These are phyloP conservation scores for Stevia rebaudiana DNA, from an alignment of 140 eudicot species.

Conservation along the genomic window DNA sequence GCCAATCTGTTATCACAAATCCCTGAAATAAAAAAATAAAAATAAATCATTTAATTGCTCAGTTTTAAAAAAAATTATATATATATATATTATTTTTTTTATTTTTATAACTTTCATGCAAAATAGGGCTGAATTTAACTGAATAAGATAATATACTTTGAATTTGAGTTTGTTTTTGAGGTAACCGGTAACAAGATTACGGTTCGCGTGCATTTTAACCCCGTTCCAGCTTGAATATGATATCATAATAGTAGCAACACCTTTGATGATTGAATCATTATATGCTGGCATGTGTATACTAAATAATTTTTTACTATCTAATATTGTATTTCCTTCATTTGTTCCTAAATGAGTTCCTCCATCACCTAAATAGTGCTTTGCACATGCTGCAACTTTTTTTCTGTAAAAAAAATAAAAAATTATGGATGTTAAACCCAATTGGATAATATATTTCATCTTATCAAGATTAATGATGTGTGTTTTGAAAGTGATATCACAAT, in stretches of 20 bases:
- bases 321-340: constrained; percentile 58
- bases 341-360: constrained; percentile 72
- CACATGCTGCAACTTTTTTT: constrained; percentile 57
- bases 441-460: background rate
- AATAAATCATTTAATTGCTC: background rate
- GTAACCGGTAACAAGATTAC: constrained; percentile 46
- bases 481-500: background rate
- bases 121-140: constrained; percentile 2
- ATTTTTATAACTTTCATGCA: background rate
- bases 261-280: constrained; percentile 48
- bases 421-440: background rate
- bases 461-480: background rate
- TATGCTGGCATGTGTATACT: constrained; percentile 75
- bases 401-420: constrained; percentile 22
- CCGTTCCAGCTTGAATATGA: constrained; percentile 86
- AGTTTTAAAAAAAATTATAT: no score
- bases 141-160: constrained; percentile 34
- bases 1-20: constrained; percentile 76
- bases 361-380: constrained; percentile 69
- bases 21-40: constrained; percentile 40
- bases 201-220: constrained; percentile 68
- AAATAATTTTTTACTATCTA: constrained; percentile 29
- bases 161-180: constrained; percentile 49
- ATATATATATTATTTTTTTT: no score
- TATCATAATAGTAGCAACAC: constrained; percentile 69